These are phyloP conservation scores for Collybia sp. DNA, from an alignment of 768 basidiomycete species.

Conservation along the genomic window DNA sequence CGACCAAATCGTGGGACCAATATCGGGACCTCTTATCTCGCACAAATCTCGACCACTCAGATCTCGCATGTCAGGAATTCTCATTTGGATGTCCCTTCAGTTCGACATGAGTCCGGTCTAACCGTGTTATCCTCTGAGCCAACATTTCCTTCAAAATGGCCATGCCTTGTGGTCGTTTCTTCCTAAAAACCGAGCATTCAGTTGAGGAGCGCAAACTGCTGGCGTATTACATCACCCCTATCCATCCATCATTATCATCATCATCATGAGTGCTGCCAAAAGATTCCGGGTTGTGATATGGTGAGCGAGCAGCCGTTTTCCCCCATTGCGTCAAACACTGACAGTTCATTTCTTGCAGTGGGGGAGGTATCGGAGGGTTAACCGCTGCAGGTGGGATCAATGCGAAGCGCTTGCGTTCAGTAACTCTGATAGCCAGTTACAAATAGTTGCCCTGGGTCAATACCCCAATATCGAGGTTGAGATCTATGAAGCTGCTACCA, in stretches of 20 bases:
- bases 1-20: slow-evolving; percentile 44
- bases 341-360: slow-evolving; percentile 25
- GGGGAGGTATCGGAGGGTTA: slow-evolving; percentile 48
- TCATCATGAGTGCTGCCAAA: slow-evolving; percentile 21
- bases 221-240: neutral
- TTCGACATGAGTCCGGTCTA: slow-evolving; percentile 30
- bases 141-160: slow-evolving; percentile 30
- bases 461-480: slow-evolving; percentile 53
- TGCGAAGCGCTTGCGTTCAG: slow-evolving; percentile 4
- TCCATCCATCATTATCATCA: slow-evolving; percentile 13
- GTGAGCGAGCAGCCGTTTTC: slow-evolving; percentile 25
- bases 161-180: slow-evolving; percentile 7
- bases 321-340: slow-evolving; percentile 11
- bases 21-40: slow-evolving; percentile 15
- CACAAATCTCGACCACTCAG: slow-evolving; percentile 22
- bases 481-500: slow-evolving; percentile 47
- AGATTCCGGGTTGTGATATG: slow-evolving; percentile 52
- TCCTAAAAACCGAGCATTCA: too few species aligned
- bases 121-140: slow-evolving; percentile 34
- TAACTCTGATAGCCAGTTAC: slow-evolving; percentile 3
- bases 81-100: slow-evolving; percentile 27
- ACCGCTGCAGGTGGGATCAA: slow-evolving; percentile 30
- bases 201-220: neutral
- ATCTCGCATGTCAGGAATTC: slow-evolving; percentile 37
- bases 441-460: slow-evolving; percentile 38